Base-by-base conservation (phyloP, 164 flowering plant species). In the Annona squamosa region DNA sequence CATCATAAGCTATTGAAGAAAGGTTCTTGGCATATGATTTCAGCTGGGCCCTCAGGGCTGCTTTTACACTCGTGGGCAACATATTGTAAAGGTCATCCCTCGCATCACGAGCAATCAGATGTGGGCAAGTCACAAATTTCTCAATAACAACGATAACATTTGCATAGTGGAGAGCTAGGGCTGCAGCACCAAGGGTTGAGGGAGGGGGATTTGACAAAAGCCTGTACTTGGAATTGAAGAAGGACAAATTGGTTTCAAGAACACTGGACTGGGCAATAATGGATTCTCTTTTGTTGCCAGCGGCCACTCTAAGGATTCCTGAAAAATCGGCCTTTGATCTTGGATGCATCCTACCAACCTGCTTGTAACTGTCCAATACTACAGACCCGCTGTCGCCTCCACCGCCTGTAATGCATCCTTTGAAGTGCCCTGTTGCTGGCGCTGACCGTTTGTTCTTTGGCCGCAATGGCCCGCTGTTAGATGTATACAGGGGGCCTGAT, bases 91-190 rank as follows among this genome's bases (percentile, higher is more conserved):
- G 79, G 76, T 91, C 94, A 65, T 89, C 93, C 71, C 97, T 85
- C 37, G 93, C 97, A 79, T 92, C 97, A 17, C 84, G 87, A 65
- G 91, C 92, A 69, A 94, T 91, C 86, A 90, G 79, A 70, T 89
- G 97, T 67, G 98, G 97, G 73, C 95, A 84, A n/a, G 88, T 83
- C 62, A 79, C 97, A 16, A 94, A 81, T 80, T 86, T 91, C 86
- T 94, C 97, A 46, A 92, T 89, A 26, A 94, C 82, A 68, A 87
- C 85, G 46, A 94, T 84, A 46, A 92, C 85, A 77, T 92, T 92
- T 42, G 98, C 97, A 82, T 92, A 92, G 77, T 94, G 98, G 61
- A 90, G 80, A 12, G 97, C 87, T 72, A 94, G 83, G 59, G 92
- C 93, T 64, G 97, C 85, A 67, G 85, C 96, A 59, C 98, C 98